These are phyloP conservation scores for Verticillium alfalfae DNA, from an alignment of 2,329 filamentous ascomycete genomes.

Conservation along the genomic window DNA sequence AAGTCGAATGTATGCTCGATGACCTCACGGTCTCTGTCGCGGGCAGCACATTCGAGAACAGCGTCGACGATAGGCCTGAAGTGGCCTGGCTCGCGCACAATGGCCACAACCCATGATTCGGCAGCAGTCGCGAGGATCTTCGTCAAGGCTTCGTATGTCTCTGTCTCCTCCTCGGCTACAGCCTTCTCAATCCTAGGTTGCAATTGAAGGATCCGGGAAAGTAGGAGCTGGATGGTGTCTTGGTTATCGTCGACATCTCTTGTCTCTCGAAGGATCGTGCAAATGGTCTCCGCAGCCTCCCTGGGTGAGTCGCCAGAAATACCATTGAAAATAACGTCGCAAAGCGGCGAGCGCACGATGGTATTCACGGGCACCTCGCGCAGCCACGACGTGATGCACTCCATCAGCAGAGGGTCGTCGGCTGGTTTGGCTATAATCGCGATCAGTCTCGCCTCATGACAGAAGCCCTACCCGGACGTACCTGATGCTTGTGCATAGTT, in stretches of 20 bases:
- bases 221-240: slow-evolving; percentile 73
- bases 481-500: slow-evolving; percentile 90
- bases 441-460: not conserved
- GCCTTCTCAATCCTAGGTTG: slow-evolving; percentile 70
- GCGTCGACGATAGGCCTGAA: slow-evolving; percentile 85
- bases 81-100: slow-evolving; percentile 74
- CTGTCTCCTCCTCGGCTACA: slow-evolving; percentile 75
- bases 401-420: slow-evolving; percentile 83
- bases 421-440: slow-evolving; percentile 59
- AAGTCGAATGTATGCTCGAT: slow-evolving; percentile 93
- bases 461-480: slow-evolving; percentile 34
- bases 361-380: slow-evolving; percentile 81
- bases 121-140: slow-evolving; percentile 89
- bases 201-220: slow-evolving; percentile 73
- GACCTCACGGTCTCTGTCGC: slow-evolving; percentile 84
- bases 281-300: slow-evolving; percentile 86
- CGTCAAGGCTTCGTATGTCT: slow-evolving; percentile 82
- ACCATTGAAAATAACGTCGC: slow-evolving; percentile 75
- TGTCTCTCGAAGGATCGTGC: slow-evolving; percentile 86
- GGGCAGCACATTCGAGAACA: slow-evolving; percentile 83
- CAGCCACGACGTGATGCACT: slow-evolving; percentile 96
- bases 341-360: slow-evolving; percentile 78
- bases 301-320: slow-evolving; percentile 72
- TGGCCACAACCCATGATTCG: slow-evolving; percentile 88
- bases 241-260: slow-evolving; percentile 88